Percentiles rank a stretch among this genome's conserved stretches.
phyloP scores from a whole-genome alignment of 2,329 filamentous ascomycete species.

The Phaeosphaeriaceae sp. region DNA sequence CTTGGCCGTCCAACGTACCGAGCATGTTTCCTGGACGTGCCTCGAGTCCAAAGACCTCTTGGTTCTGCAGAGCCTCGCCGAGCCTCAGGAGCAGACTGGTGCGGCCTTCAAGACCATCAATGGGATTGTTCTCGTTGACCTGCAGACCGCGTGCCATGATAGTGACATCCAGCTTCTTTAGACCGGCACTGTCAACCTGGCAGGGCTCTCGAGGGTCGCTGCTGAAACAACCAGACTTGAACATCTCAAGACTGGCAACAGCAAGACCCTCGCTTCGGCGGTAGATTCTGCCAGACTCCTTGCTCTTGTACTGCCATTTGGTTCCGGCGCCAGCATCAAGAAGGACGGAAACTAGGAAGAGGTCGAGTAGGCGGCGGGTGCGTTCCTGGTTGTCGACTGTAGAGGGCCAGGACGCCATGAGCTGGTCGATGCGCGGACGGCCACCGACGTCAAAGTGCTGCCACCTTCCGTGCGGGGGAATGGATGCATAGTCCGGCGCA shows the following conservation, averaged over 20 bases:
- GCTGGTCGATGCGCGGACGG: slow-evolving; percentile 74
- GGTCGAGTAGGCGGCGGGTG: slow-evolving; percentile 77
- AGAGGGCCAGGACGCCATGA: slow-evolving; percentile 73
- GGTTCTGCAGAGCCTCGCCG: slow-evolving; percentile 77
- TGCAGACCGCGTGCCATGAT: slow-evolving; percentile 84
- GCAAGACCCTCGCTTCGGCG: slow-evolving; percentile 88
- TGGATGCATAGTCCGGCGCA: slow-evolving; percentile 71
- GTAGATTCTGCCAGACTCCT: slow-evolving; percentile 84
- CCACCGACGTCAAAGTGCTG: slow-evolving; percentile 87
- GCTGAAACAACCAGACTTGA: slow-evolving; percentile 89
- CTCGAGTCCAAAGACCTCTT: slow-evolving; percentile 83
- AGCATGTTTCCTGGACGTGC: slow-evolving; percentile 93
- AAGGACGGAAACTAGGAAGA: slow-evolving; percentile 82
- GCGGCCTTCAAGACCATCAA: slow-evolving; percentile 86
- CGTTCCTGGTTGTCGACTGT: slow-evolving; percentile 76
- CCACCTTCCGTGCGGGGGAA: slow-evolving; percentile 83
- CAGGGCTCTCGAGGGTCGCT: slow-evolving; percentile 81
- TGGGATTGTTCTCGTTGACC: slow-evolving; percentile 78
- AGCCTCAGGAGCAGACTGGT: slow-evolving; percentile 80
- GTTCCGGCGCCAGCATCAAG: slow-evolving; percentile 90
- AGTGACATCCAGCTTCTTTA: slow-evolving; percentile 77
- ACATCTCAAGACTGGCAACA: slow-evolving; percentile 84
- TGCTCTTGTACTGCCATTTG: slow-evolving; percentile 90
- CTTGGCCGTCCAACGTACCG: slow-evolving; percentile 62
- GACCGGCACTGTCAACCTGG: slow-evolving; percentile 85